Base-by-base conservation (phyloP, 75 land plant species). In the Selaginella tamariscina region DNA sequence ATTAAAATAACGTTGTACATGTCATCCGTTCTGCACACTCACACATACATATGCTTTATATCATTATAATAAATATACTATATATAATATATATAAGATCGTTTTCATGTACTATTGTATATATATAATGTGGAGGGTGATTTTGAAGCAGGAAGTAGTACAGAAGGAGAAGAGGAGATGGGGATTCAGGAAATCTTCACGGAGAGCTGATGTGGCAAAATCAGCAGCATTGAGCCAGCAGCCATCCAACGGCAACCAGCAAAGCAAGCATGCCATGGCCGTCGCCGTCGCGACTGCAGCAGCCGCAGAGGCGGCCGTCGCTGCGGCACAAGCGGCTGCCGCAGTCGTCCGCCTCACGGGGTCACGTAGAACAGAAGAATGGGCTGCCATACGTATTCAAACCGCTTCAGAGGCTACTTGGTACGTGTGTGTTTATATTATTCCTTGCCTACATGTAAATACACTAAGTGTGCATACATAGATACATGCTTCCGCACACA, bases 341-440 rank as follows among this genome's bases (percentile, higher is more conserved):
- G 62, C 62, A n/a, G 62, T 59, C 8, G 62, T 59, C 26, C 62
- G 62, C 24, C 62, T 59, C 62, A 59, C 62, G 8, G 49, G 49
- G 15, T 39, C 49, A 15, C 49, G 49, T 15, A 39, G 62, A 23
- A 27, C 18, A 5, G 81, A 86, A 55, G 89, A 91, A 59, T 84
- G 94, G 94, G 97, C 94, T 23, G 89, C 94, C 65, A 80, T 88
- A 63, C 70, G 85, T 28, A 86, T 92, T 31, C 97, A 92, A 66
- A 88, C 97, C 57, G 89, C 94, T 92, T 92, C 56, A 80, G 97
- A n/a, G 94, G 87, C 9, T 88, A 90, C 72, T 70, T 92, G 83
- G 97, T 92, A 81, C n/a, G n/a, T n/a, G n/a, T n/a, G n/a, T n/a
- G n/a, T n/a, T n/a, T n/a, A n/a, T n/a, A n/a, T n/a, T n/a, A n/a